A percentile compares a stretch with the other conserved stretches of the same genome.
Conservation (phyloP, 495 filamentous ascomycete species). For the Penicillium canescens region DNA sequence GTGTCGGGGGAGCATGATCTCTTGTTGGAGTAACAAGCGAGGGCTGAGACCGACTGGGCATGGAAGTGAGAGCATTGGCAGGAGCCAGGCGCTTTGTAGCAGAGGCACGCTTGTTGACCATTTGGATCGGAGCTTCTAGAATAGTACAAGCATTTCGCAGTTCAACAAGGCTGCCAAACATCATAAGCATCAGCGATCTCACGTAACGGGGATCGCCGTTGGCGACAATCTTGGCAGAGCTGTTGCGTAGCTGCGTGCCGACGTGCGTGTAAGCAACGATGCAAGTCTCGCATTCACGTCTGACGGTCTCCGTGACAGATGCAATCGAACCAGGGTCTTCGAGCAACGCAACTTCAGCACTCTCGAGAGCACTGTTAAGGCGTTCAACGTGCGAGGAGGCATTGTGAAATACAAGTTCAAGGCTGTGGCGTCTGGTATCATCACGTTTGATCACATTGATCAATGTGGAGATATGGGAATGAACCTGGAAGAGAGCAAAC, state of each 20-base stretch:
- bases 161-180: conserved; percentile 81
- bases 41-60: conserved; percentile 40
- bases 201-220: conserved; percentile 78
- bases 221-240: conserved; percentile 67
- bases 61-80: conserved; percentile 17
- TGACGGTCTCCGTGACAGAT: conserved; percentile 50
- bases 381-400: conserved; percentile 73
- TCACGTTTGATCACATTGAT: conserved; percentile 69
- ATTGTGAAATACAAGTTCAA: conserved; percentile 78
- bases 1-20: conserved; percentile 49
- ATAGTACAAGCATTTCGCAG: conserved; percentile 57
- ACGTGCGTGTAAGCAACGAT: conserved; percentile 77
- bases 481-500: conserved; percentile 79
- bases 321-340: conserved; percentile 45
- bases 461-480: conserved; percentile 71
- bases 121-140: conserved; percentile 33
- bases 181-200: conserved; percentile 74
- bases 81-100: conserved; percentile 29
- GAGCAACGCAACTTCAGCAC: conserved; percentile 50
- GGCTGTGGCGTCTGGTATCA: conserved; percentile 64
- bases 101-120: conserved; percentile 19
- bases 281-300: conserved; percentile 70
- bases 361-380: conserved; percentile 70
- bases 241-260: conserved; percentile 66
- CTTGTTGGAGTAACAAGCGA: conserved; percentile 61